These are phyloP conservation scores for Rhodosporidiobolus sp. DNA, from an alignment of 768 basidiomycete genomes.

Conservation along the genomic window DNA sequence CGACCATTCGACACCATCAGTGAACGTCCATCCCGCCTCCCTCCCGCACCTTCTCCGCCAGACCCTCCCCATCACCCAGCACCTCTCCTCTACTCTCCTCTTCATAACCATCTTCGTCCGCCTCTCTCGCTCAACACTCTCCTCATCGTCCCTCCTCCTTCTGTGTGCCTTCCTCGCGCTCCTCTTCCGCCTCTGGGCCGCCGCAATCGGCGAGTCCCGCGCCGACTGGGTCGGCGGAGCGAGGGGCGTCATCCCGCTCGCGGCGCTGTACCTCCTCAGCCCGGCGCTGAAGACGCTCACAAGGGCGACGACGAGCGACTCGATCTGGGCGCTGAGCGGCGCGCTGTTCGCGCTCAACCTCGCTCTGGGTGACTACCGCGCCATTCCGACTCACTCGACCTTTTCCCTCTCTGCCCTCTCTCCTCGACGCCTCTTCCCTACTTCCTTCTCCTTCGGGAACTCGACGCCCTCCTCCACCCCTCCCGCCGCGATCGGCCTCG, in stretches of 20 bases:
- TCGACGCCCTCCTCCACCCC: not conserved
- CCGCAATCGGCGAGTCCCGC: conserved; percentile 3
- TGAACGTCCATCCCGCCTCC: conserved; percentile 74
- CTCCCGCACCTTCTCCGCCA: conserved; percentile 52
- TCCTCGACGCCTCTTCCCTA: not conserved
- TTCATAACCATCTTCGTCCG: conserved; percentile 77
- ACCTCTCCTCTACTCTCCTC: conserved; percentile 72
- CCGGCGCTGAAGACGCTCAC: conserved; percentile 89
- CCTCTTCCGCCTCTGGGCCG: conserved; percentile 36
- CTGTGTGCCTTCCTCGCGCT: conserved; percentile 62
- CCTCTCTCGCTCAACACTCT: conserved; percentile 62
- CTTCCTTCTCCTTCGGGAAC: not conserved
- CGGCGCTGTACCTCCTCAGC: conserved; percentile 81
- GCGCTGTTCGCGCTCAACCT: conserved; percentile 76
- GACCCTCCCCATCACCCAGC: conserved; percentile 67
- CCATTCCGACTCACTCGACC: conserved; percentile 7
- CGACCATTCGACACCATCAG: conserved; percentile 50
- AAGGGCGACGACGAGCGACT: conserved; percentile 91
- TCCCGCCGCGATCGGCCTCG: not conserved
- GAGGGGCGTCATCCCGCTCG: conserved; percentile 71
- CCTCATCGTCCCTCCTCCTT: conserved; percentile 68
- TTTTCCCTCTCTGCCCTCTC: not conserved
- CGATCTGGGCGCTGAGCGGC: conserved; percentile 86
- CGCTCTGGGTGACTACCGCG: conserved; percentile 75
- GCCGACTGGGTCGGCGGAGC: not conserved